A percentile compares a stretch with the other conserved stretches of the same genome.
Conservation (phyloP, 495 filamentous ascomycete species). For the Penicillium nucicola region DNA sequence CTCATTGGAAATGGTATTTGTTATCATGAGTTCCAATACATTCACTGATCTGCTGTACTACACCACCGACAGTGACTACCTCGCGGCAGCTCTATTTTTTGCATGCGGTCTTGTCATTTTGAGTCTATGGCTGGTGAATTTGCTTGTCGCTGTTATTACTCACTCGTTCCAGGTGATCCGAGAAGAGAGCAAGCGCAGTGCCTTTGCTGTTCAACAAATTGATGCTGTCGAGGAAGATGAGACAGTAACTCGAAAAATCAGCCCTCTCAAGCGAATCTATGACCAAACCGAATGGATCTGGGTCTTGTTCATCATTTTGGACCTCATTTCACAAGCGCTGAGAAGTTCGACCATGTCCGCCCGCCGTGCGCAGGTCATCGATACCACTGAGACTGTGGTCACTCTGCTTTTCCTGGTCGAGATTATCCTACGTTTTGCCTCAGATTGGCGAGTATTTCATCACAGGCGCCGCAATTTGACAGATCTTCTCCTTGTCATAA, state of each 20-base stretch:
- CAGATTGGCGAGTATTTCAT: conserved; percentile 79
- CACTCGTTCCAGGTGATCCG: conserved; percentile 98
- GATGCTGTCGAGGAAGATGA: conserved; percentile 38
- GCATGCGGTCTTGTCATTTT: conserved; percentile 85
- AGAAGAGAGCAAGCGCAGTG: conserved; percentile 91
- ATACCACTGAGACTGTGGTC: conserved; percentile 69
- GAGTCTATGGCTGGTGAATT: conserved; percentile 93
- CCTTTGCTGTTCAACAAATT: conserved; percentile 78
- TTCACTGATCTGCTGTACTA: conserved; percentile 93
- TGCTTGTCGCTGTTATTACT: conserved; percentile 97
- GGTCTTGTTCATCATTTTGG: conserved; percentile 76
- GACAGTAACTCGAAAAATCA: conserved; percentile 38
- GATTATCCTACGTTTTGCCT: conserved; percentile 73
- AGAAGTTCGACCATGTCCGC: conserved; percentile 70
- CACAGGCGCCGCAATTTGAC: conserved; percentile 67
- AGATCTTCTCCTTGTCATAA: conserved; percentile 74
- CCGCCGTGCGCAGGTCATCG: conserved; percentile 52
- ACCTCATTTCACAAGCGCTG: conserved; percentile 68
- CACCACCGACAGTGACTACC: conserved; percentile 85
- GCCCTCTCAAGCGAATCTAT: conserved; percentile 63
- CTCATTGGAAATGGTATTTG: conserved; percentile 93
- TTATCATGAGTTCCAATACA: conserved; percentile 97
- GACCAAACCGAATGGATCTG: conserved; percentile 73
- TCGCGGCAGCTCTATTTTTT: conserved; percentile 81
- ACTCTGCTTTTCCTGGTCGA: conserved; percentile 79